These are phyloP conservation scores for Colletotrichum tofieldiae DNA, from an alignment of 2,329 filamentous ascomycete species.

Conservation along the genomic window DNA sequence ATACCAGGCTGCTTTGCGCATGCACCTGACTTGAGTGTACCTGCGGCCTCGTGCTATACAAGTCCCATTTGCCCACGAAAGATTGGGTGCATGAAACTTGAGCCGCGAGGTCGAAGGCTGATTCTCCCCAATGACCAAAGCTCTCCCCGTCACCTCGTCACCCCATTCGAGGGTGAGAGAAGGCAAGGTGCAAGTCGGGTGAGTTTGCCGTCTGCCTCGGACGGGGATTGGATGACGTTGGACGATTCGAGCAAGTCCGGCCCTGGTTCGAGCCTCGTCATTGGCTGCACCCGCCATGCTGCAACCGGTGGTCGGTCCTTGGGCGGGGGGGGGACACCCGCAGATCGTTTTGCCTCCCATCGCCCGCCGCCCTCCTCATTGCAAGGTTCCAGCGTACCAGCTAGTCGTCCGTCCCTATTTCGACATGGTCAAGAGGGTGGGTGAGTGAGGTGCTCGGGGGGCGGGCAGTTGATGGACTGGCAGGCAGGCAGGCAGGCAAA, in stretches of 20 bases:
- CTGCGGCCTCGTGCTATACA: no score
- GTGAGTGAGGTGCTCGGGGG: not conserved
- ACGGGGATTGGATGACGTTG: conserved; percentile 37
- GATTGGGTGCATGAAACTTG: not conserved
- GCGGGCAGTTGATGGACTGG: not conserved
- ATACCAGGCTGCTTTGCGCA: conserved; percentile 21
- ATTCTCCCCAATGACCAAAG: not conserved
- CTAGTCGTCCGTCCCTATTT: not conserved
- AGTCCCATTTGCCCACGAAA: not conserved
- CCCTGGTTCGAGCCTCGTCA: conserved; percentile 16
- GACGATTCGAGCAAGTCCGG: conserved; percentile 24
- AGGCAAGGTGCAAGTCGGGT: conserved; percentile 1
- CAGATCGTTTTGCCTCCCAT: conserved; percentile 16
- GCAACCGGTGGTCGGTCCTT: conserved; percentile 30
- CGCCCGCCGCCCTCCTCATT: conserved; percentile 1
- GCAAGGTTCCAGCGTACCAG: conserved; percentile 10
- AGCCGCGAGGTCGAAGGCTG: not conserved
- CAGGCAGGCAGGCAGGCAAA: not conserved
- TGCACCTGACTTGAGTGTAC: not conserved
- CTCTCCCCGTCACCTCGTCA: not conserved
- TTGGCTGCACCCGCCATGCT: conserved; percentile 24
- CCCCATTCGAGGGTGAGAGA: not conserved
- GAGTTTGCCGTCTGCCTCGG: conserved; percentile 8
- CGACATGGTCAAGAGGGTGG: not conserved
- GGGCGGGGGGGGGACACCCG: not conserved